These are phyloP conservation scores for Nematodospora valgi DNA, from an alignment of 805 yeast species.

Conservation along the genomic window DNA sequence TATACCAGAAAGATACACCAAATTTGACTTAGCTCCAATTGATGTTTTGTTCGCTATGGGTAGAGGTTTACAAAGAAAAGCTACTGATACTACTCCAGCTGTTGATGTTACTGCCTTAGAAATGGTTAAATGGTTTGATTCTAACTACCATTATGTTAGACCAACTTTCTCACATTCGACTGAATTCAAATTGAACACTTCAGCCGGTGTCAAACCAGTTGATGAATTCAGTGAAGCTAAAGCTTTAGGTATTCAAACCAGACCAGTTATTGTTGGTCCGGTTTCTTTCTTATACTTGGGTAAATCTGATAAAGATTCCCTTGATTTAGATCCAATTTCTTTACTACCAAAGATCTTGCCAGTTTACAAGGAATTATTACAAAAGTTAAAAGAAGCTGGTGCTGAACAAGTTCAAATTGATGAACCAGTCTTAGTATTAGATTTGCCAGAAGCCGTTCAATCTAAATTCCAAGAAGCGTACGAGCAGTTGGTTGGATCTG, in stretches of 20 bases:
- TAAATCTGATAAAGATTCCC: constrained; percentile 97
- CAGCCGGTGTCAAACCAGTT: constrained; percentile 85
- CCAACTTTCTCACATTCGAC: constrained; percentile 97
- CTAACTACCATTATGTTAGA: constrained; percentile 99
- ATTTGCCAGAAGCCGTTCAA: constrained; percentile 80
- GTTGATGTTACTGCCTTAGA: constrained; percentile 98
- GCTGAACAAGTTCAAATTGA: constrained; percentile 94
- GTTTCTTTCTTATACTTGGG: constrained; percentile 92
- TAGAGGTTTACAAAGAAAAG: constrained; percentile 98
- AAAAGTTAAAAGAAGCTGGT: constrained; percentile 90
- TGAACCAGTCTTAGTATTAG: constrained; percentile 95
- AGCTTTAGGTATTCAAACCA: constrained; percentile 91
- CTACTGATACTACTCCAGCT: constrained; percentile 79
- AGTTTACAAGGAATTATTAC: constrained; percentile 84
- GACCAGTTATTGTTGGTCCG: constrained; percentile 97
- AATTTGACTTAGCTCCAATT: constrained; percentile 81
- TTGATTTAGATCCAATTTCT: constrained; percentile 90
- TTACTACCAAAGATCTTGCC: constrained; percentile 88
- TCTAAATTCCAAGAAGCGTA: constrained; percentile 87
- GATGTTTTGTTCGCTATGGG: constrained; percentile 99
- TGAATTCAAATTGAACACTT: constrained; percentile 81
- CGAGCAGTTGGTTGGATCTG: constrained; percentile 64
- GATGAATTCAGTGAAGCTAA: constrained; percentile 98
- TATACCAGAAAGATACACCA: constrained; percentile 94
- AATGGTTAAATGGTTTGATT: constrained; percentile 99